Evolutionary conservation across 495 filamentous ascomycete genomes (phyloP).

Genomic region (Penicillium egyptiacum): DNA sequence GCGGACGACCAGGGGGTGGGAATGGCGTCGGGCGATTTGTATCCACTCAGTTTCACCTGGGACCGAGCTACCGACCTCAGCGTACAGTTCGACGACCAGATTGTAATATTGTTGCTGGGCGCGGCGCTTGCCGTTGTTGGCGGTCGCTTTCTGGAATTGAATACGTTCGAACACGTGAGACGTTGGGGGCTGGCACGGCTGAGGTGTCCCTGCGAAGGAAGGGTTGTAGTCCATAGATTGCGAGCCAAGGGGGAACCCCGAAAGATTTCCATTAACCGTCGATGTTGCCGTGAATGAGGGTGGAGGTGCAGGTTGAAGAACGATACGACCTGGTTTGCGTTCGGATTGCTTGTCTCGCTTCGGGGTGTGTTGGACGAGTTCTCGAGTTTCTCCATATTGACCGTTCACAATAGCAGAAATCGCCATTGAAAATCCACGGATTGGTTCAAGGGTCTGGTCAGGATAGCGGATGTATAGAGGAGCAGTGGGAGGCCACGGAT

Average conservation of each 20-base stretch:
- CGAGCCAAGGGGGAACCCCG: slow-evolving; percentile 33
- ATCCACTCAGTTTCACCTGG: slow-evolving; percentile 55
- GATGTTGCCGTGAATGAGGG: slow-evolving; percentile 40
- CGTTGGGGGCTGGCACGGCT: slow-evolving; percentile 43
- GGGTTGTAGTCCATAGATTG: slow-evolving; percentile 46
- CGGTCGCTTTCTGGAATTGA: slow-evolving; percentile 94
- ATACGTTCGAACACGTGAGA: slow-evolving; percentile 82
- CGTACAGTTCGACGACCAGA: slow-evolving; percentile 84
- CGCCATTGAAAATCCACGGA: slow-evolving; percentile 72
- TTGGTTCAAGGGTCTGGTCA: slow-evolving; percentile 57
- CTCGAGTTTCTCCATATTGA: slow-evolving; percentile 72
- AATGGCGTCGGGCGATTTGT: slow-evolving; percentile 76
- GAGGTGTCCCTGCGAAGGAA: slow-evolving; percentile 33
- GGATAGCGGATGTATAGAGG: slow-evolving; percentile 44
- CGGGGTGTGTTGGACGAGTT: slow-evolving; percentile 91
- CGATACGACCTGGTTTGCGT: slow-evolving; percentile 68
- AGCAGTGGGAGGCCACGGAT: slow-evolving; percentile 47
- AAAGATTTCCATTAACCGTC: slow-evolving; percentile 26
- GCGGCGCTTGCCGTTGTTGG: slow-evolving; percentile 91
- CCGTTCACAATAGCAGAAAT: slow-evolving; percentile 84
- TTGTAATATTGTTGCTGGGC: slow-evolving; percentile 95
- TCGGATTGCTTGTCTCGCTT: slow-evolving; percentile 93
- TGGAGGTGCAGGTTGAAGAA: slow-evolving; percentile 65
- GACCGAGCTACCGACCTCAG: slow-evolving; percentile 57
- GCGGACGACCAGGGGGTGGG: slow-evolving; percentile 87